Evolutionary conservation across 768 basidiomycete genomes (phyloP).

Genomic region (Scleroderma bovista): DNA sequence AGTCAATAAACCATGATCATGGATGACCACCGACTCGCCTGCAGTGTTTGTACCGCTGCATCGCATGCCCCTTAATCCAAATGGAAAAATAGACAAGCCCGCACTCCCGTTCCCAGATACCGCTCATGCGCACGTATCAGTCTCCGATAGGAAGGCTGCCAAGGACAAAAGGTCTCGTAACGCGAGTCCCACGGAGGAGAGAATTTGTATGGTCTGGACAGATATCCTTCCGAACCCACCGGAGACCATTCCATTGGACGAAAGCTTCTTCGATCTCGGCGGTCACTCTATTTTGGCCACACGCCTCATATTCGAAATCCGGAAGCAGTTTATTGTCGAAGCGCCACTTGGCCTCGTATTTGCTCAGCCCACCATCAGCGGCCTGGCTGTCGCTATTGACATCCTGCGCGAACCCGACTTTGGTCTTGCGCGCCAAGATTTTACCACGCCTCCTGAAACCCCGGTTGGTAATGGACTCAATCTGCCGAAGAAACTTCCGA

Average conservation of each 20-base stretch:
- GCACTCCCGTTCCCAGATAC: conserved; percentile 98
- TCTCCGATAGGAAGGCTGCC: conserved; percentile 34
- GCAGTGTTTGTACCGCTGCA: conserved; percentile 90
- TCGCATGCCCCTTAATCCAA: conserved; percentile 97
- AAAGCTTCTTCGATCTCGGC: conserved; percentile 97
- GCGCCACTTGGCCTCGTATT: conserved; percentile 92
- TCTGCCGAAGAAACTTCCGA: conserved; percentile 13
- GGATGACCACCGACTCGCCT: conserved; percentile 2
- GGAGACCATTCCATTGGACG: conserved; percentile 75
- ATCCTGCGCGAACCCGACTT: conserved; percentile 72
- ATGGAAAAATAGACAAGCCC: conserved; percentile 99
- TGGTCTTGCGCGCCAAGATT: conserved; percentile 48
- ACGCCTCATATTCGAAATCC: conserved; percentile 92
- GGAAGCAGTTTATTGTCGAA: conserved; percentile 85
- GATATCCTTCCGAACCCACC: conserved; percentile 75
- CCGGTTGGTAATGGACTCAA: conserved; percentile 8
- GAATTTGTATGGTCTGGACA: conserved; percentile 82
- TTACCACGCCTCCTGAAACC: conserved; percentile 12
- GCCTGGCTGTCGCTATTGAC: conserved; percentile 75
- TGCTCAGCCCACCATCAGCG: conserved; percentile 79
- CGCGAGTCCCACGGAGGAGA: conserved; percentile 67
- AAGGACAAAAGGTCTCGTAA: conserved; percentile 31
- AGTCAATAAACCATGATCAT: conserved; percentile 25
- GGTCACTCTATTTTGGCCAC: conserved; percentile 99
- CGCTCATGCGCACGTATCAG: conserved; percentile 46